Percentiles rank a stretch among this genome's conserved stretches.
Evolutionary conservation across 225 moss, liverwort and hornwort genomes (phyloP).

Genomic region (Straminergon stramineum): DNA sequence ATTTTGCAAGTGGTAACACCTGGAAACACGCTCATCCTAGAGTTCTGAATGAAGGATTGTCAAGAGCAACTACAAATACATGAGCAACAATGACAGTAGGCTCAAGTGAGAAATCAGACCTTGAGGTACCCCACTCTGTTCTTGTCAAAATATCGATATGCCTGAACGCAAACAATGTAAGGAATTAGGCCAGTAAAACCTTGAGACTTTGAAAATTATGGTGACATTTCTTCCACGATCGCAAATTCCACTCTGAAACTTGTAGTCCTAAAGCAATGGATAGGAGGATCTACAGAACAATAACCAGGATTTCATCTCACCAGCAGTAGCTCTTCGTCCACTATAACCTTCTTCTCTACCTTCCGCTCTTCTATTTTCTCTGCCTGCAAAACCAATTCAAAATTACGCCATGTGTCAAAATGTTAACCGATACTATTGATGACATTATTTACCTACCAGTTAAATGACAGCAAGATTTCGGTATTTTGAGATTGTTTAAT

Average conservation of each 20-base stretch:
- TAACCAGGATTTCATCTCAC: background rate
- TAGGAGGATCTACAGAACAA: background rate
- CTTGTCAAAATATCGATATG: conserved; percentile 94
- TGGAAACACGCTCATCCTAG: background rate
- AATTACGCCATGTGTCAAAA: background rate
- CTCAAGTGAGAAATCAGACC: conserved; percentile 34
- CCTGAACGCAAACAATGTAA: conserved; percentile 34
- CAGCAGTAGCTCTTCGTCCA: conserved; percentile 8
- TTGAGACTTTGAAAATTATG: background rate
- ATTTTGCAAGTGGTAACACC: background rate
- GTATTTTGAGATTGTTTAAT: background rate
- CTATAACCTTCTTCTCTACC: conserved; percentile 10
- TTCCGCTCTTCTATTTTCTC: conserved; percentile 12
- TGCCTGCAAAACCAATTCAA: background rate
- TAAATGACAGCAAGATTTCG: background rate
- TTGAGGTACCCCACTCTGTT: conserved; percentile 88
- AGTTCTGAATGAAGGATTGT: background rate
- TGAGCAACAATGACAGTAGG: background rate
- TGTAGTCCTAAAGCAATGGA: background rate
- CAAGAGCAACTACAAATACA: background rate
- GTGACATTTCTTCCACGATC: background rate
- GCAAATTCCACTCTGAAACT: background rate
- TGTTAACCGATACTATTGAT: background rate
- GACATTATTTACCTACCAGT: background rate
- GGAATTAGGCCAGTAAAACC: background rate